These are phyloP conservation scores for Tuber aestivum DNA, from an alignment of 495 filamentous ascomycete species.

Conservation along the genomic window DNA sequence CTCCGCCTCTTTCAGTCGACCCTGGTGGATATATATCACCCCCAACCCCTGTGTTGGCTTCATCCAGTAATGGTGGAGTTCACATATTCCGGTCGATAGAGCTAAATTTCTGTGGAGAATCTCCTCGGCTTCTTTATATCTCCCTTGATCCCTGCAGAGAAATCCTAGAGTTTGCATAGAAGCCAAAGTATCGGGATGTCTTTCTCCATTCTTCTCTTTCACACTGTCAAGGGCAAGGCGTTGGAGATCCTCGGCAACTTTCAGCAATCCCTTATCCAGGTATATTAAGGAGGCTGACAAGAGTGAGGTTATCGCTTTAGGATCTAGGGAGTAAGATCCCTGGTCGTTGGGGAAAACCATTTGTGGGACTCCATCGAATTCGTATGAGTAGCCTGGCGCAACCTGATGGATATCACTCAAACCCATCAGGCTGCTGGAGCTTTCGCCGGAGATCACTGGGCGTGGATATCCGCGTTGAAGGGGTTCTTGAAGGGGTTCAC, in stretches of 20 bases:
- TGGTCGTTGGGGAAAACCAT: slow-evolving; percentile 4
- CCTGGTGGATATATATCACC: background rate
- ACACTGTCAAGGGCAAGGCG: background rate
- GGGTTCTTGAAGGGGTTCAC: background rate
- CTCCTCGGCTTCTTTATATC: background rate
- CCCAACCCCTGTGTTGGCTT: background rate
- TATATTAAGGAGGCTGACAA: background rate
- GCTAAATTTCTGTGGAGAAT: background rate
- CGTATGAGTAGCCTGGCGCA: background rate
- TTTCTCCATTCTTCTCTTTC: slow-evolving; percentile 24
- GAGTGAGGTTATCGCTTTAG: slow-evolving; percentile 1
- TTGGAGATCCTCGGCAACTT: slow-evolving; percentile 11
- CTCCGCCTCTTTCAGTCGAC: background rate
- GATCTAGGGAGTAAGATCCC: background rate
- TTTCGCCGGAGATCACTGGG: background rate
- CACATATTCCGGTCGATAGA: background rate
- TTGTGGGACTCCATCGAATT: background rate
- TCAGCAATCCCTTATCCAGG: background rate
- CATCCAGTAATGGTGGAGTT: background rate
- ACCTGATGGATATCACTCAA: background rate
- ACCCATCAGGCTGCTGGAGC: background rate
- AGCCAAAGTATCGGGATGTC: slow-evolving; percentile 43
- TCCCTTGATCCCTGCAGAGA: slow-evolving; percentile 10
- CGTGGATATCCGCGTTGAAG: background rate
- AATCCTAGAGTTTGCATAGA: slow-evolving; percentile 44